Base-by-base conservation (phyloP, 345 rosid species). In the Chamaenerion angustifolium region DNA sequence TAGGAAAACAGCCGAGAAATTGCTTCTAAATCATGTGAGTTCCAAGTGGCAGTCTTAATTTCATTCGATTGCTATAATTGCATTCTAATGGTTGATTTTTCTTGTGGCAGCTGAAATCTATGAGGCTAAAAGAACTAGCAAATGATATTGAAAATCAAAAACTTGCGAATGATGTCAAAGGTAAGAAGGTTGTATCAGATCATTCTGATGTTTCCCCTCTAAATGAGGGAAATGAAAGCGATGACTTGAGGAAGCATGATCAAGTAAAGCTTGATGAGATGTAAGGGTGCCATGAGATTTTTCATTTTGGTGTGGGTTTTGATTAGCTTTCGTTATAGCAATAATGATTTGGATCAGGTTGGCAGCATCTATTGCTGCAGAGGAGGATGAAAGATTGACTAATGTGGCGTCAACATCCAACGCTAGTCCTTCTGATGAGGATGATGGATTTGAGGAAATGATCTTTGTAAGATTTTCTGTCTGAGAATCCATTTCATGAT, bases 1-100 rank as follows among this genome's bases (percentile, higher is more conserved):
- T 25, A 83, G 96, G 4, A 92, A 87, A 49, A 92, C 89, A 0
- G 95, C 98, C 18, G 96, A 92, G 81, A 87, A 92, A 52, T 64
- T 92, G 75, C 76, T 92, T 14, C 86, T 87, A 47, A 92, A 84
- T 69, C 79, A 89, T 6, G 96, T 81, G 49, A 48, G 65, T 60
- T 43, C 17, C 13, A 12, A 11, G 11, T 18, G 35, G 45, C 21
- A 9, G 35, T 42, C 43, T 21, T 16, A 3, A 7, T 5, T 19
- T n/a, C 13, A 41, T 13, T 52, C 13, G 21, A 15, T 11, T 10
- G 44, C 55, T 52, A 35, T 40, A 23, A 18, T 1, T 49, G 15
- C 16, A 31, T 31, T 31, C 37, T 31, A 7, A 31, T 5, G 37
- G 3, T 31, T 31, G 60, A 16, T 40, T 51, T 56, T 45, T 56